Evolutionary conservation across 2,329 filamentous ascomycete genomes (phyloP).

Genomic region (Periconia digitata): DNA sequence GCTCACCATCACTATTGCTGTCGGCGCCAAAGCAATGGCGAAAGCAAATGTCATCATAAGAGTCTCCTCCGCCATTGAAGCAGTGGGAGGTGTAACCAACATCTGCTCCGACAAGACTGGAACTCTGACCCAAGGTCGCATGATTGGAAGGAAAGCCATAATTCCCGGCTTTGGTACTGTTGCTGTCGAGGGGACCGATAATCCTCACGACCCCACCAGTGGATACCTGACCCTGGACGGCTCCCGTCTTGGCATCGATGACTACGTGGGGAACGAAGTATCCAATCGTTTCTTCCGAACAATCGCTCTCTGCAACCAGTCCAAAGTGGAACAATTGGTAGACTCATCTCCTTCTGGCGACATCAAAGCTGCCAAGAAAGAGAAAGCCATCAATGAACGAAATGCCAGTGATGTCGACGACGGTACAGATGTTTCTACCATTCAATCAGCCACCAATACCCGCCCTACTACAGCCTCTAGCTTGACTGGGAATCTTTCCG

Average conservation of each 20-base stretch:
- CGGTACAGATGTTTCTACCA: slow-evolving; percentile 35
- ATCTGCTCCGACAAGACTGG: slow-evolving; percentile 47
- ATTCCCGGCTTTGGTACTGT: slow-evolving; percentile 39
- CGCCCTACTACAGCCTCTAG: slow-evolving; percentile 30
- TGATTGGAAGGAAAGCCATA: slow-evolving; percentile 43
- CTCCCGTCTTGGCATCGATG: slow-evolving; percentile 24
- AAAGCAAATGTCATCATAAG: slow-evolving; percentile 45
- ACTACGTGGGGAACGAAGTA: slow-evolving; percentile 20
- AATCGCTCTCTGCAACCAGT: slow-evolving; percentile 44
- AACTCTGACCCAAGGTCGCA: slow-evolving; percentile 45
- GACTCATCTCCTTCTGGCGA: slow-evolving; percentile 25
- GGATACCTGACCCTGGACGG: slow-evolving; percentile 36
- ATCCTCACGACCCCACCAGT: slow-evolving; percentile 39
- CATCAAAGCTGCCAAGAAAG: slow-evolving; percentile 56
- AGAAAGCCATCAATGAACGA: slow-evolving; percentile 47
- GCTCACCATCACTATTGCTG: slow-evolving; percentile 65
- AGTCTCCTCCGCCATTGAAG: slow-evolving; percentile 43
- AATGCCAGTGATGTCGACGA: slow-evolving; percentile 27
- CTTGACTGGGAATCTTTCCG: slow-evolving; percentile 5
- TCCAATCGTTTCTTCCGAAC: slow-evolving; percentile 38
- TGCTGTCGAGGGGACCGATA: slow-evolving; percentile 35
- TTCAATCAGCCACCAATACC: slow-evolving; percentile 27
- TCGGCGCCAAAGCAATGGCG: slow-evolving; percentile 46
- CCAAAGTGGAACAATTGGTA: slow-evolving; percentile 33
- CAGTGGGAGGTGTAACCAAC: slow-evolving; percentile 45